These are phyloP conservation scores for Alternaria rosae DNA, from an alignment of 2,329 filamentous ascomycete genomes.

Conservation along the genomic window DNA sequence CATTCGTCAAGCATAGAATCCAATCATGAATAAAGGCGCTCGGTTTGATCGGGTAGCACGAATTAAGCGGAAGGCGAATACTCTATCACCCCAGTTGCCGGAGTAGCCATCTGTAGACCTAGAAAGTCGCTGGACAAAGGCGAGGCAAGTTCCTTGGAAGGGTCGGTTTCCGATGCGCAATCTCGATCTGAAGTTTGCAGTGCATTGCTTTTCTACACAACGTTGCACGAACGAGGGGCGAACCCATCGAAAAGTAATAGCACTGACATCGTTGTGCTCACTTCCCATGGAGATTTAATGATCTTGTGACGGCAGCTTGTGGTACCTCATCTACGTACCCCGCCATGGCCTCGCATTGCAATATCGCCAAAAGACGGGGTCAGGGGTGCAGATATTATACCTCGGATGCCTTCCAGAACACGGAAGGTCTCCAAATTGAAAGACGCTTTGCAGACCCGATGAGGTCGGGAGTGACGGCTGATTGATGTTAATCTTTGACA, in stretches of 20 bases:
- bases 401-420: slow-evolving; percentile 29
- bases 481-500: neutral
- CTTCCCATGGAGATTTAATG: slow-evolving; percentile 20
- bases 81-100: neutral
- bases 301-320: slow-evolving; percentile 29
- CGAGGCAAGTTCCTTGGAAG: neutral
- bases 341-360: slow-evolving; percentile 38
- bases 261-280: slow-evolving; percentile 4
- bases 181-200: neutral
- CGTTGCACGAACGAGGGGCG: slow-evolving; percentile 20
- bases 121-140: neutral
- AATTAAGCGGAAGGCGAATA: slow-evolving; percentile 14
- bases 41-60: slow-evolving; percentile 22
- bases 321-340: slow-evolving; percentile 47
- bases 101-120: neutral
- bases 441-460: neutral
- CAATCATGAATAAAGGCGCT: slow-evolving; percentile 19
- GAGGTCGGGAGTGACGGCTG: slow-evolving; percentile 1
- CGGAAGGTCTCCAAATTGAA: slow-evolving; percentile 25
- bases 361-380: slow-evolving; percentile 31
- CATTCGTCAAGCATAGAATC: slow-evolving; percentile 13
- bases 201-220: neutral
- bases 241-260: slow-evolving; percentile 5
- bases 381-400: slow-evolving; percentile 35
- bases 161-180: neutral